Evolutionary conservation across 2,329 filamentous ascomycete species (phyloP).

Genomic region (Apiospora malaysiana): DNA sequence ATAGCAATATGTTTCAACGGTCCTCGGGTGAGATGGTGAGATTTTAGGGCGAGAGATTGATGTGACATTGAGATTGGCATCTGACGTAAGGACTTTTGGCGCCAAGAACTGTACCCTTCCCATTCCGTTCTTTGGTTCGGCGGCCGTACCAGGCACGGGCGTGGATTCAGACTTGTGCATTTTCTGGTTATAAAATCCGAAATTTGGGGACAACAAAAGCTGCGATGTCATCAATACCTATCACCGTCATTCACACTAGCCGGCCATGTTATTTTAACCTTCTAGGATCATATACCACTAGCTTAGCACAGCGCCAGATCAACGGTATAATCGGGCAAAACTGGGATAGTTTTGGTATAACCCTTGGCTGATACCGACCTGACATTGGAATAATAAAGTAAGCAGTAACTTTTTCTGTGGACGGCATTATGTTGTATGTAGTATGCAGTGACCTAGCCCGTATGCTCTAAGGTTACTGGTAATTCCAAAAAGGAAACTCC

Average conservation of each 20-base stretch:
- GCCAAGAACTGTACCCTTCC: not conserved
- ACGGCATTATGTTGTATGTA: no score
- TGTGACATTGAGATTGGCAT: conserved; percentile 5
- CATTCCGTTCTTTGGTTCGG: not conserved
- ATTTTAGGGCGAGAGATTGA: conserved; percentile 10
- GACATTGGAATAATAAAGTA: no score
- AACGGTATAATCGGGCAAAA: no score
- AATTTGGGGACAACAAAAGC: not conserved
- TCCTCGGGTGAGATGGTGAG: not conserved
- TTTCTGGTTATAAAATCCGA: not conserved
- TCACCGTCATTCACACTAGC: no score
- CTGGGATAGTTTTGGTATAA: no score
- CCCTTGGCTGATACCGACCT: no score
- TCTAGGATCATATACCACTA: no score
- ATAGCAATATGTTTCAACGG: conserved; percentile 5
- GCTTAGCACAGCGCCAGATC: no score
- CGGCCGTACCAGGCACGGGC: not conserved
- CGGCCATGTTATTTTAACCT: no score
- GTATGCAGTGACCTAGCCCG: no score
- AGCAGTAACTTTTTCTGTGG: no score
- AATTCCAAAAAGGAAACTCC: not conserved
- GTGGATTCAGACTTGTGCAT: not conserved
- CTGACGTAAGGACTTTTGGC: conserved; percentile 8
- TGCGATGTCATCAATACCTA: not conserved
- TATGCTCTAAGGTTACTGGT: no score